phyloP scores from a whole-genome alignment of 495 filamentous ascomycete genomes.

The Astrocystis sublimbata region DNA sequence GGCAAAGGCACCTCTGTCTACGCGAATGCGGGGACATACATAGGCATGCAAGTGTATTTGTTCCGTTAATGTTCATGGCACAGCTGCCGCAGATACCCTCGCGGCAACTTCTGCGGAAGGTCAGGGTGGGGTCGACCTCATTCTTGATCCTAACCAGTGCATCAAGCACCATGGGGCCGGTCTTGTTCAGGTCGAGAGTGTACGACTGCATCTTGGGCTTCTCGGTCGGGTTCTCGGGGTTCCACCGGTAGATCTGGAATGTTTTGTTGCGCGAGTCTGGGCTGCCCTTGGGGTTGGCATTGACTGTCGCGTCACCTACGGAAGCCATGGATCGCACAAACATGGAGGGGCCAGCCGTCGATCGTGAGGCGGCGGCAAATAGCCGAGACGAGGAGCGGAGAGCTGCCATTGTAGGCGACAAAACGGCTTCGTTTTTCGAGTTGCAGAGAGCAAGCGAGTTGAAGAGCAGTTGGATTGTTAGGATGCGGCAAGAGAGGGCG shows the following conservation, averaged over 20 bases:
- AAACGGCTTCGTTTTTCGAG: background rate
- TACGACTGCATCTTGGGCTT: constrained; percentile 97
- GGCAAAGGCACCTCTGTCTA: background rate
- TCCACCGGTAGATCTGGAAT: constrained; percentile 99
- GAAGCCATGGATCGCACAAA: constrained; percentile 50
- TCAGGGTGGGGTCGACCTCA: constrained; percentile 93
- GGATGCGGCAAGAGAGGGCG: background rate
- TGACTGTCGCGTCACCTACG: constrained; percentile 50
- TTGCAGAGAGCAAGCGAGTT: background rate
- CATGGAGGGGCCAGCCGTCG: constrained; percentile 31
- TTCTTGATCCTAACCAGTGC: constrained; percentile 98
- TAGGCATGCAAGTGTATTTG: constrained; percentile 94
- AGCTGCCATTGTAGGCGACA: constrained; percentile 65
- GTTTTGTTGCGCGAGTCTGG: constrained; percentile 74
- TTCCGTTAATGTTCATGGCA: constrained; percentile 99
- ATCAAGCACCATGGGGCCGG: constrained; percentile 96
- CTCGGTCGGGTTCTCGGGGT: constrained; percentile 82
- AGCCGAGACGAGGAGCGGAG: constrained; percentile 69
- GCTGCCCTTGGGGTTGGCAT: constrained; percentile 56
- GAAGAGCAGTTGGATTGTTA: background rate
- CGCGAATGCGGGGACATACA: constrained; percentile 65
- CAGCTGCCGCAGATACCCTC: constrained; percentile 98
- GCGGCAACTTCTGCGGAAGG: constrained; percentile 90
- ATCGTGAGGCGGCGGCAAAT: constrained; percentile 54
- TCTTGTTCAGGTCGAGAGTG: constrained; percentile 94